Conservation (phyloP, 768 basidiomycete genomes). For the Termitomyces sp. region DNA sequence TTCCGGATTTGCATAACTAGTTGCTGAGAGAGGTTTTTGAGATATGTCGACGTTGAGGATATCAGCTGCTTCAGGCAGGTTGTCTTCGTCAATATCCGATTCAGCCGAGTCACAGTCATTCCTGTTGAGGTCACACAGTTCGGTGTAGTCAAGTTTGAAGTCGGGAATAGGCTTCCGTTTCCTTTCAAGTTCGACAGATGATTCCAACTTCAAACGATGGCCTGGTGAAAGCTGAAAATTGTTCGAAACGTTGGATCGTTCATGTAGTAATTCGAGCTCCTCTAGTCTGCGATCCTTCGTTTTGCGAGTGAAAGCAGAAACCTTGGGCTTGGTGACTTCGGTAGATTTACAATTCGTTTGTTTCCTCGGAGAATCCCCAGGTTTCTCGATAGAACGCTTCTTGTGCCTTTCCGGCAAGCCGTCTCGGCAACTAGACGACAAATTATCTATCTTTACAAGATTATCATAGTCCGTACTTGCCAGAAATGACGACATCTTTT, state of each 20-base stretch:
- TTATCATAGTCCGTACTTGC: constrained; percentile 28
- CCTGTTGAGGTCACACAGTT: constrained; percentile 24
- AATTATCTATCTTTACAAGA: too few species aligned
- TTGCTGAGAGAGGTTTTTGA: constrained; percentile 21
- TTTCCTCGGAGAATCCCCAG: constrained; percentile 2
- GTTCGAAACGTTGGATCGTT: constrained; percentile 33
- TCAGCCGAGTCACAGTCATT: constrained; percentile 17
- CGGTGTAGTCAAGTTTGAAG: constrained; percentile 46
- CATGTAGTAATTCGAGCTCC: constrained; percentile 37
- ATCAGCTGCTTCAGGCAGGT: constrained; percentile 34
- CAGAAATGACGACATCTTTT: constrained; percentile 70
- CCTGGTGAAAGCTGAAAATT: constrained; percentile 32
- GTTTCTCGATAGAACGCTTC: constrained; percentile 12
- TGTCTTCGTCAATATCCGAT: constrained; percentile 38
- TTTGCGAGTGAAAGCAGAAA: not conserved
- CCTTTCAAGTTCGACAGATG: constrained; percentile 19
- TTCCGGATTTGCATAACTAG: constrained; percentile 37
- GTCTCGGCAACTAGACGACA: constrained; percentile 56
- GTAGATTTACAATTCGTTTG: constrained; percentile 1
- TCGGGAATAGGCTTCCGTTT: constrained; percentile 29
- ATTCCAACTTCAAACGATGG: constrained; percentile 40
- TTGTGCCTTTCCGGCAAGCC: constrained; percentile 51
- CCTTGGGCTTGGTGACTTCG: constrained; percentile 17
- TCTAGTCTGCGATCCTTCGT: constrained; percentile 25
- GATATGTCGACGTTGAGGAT: constrained; percentile 15